Evolutionary conservation across 768 basidiomycete genomes (phyloP).

Genomic region (Calocera viscosa): DNA sequence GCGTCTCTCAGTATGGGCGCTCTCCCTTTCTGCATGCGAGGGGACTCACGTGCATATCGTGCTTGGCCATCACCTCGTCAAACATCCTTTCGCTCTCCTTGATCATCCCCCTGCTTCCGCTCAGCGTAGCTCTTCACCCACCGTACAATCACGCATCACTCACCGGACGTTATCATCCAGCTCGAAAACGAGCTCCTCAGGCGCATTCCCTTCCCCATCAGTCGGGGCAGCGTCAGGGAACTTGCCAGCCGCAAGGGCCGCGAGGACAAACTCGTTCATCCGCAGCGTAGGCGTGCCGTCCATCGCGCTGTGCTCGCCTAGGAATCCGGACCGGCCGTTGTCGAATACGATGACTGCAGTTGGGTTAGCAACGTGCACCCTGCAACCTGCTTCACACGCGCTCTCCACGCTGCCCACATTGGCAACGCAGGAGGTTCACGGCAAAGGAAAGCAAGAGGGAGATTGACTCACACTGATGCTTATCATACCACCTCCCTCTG

Average conservation of each 20-base stretch:
- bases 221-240: slow-evolving; percentile 47
- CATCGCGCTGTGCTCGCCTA: slow-evolving; percentile 45
- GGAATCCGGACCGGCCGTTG: slow-evolving; percentile 87
- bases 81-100: slow-evolving; percentile 51
- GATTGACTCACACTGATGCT: slow-evolving; percentile 69
- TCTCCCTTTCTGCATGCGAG: not conserved
- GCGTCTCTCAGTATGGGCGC: slow-evolving; percentile 2
- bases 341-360: slow-evolving; percentile 85
- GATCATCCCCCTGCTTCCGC: slow-evolving; percentile 43
- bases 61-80: slow-evolving; percentile 58
- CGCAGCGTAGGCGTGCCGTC: slow-evolving; percentile 93
- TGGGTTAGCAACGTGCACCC: too few species aligned
- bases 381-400: too few species aligned
- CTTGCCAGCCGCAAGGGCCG: slow-evolving; percentile 56
- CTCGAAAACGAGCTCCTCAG: slow-evolving; percentile 59
- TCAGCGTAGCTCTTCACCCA: too few species aligned
- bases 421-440: too few species aligned
- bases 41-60: slow-evolving; percentile 59
- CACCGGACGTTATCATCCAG: slow-evolving; percentile 45
- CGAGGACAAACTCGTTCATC: slow-evolving; percentile 87
- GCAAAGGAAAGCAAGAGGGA: not conserved
- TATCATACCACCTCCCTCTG: slow-evolving; percentile 87
- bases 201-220: slow-evolving; percentile 36
- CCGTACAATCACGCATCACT: too few species aligned
- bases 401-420: too few species aligned